Evolutionary conservation across 2,329 filamentous ascomycete species (phyloP), one percentile per base, ranked within the genome.

Genomic region (Fusarium kyushuense): DNA sequence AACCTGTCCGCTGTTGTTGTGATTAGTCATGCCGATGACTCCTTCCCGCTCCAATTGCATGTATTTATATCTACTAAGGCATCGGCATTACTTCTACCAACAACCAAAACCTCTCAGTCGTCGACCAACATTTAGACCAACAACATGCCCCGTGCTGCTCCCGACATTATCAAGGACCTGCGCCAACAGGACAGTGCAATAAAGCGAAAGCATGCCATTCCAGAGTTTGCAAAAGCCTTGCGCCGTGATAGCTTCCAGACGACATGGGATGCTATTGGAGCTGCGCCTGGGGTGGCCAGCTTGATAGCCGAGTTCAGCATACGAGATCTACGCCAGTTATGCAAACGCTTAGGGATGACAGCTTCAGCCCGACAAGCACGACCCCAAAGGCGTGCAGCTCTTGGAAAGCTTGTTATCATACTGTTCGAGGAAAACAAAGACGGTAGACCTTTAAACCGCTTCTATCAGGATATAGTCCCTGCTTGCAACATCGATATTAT

Each of bases 271-370:
- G 69, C 71, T 42, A 23, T 67, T 3, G 74, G 69, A 17, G 64
- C 69, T 4, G 74, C 74, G 6, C 4, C 49, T 21, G 74, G 72
- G 2, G 53, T 75, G 9, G 65, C 63, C 30, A 32, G 14, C 5
- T 33, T 74, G 25, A 74, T 75, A 72, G 56, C 63, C 23, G 61
- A 70, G n/a, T 72, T 75, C 43, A 75, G 74, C 54, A 59, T 75
- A 17, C 42, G 43, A 23, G 72, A 74, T 23, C 59, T 76, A 0
- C 55, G 58, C 6, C 3, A 25, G 7, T 19, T 74, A 5, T 76
- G 72, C 30, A 65, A 51, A 8, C 32, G 30, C 16, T 63, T 76
- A 5, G 72, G 72, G 10, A 33, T 53, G 5, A 75, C 72, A 3
- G 52, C 71, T 3, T 69, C 72, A 2, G 72, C 72, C 3, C 13